Conservation (phyloP, 257 asterid species). For the Fraxinus pennsylvanica region DNA sequence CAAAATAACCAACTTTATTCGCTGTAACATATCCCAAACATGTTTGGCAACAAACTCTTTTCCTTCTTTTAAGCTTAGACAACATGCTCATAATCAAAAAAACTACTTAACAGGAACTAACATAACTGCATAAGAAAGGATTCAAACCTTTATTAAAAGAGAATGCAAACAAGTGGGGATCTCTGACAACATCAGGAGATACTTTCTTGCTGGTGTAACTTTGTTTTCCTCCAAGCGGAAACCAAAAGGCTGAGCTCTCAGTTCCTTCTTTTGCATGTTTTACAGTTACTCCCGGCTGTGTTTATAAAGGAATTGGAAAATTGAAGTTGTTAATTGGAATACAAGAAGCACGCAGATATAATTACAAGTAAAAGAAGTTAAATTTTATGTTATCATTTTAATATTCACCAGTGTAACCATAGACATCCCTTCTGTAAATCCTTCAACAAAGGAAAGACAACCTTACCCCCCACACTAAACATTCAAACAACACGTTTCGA, state of each 20-base stretch:
- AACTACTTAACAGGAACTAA: not conserved
- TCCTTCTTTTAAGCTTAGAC: not conserved
- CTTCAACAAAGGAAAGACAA: not conserved
- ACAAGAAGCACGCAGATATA: not conserved
- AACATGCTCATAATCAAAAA: not conserved
- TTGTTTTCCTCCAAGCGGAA: slow-evolving; percentile 95
- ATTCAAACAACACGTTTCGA: not conserved
- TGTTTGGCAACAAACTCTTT: not conserved
- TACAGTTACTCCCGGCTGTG: slow-evolving; percentile 73
- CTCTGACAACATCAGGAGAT: slow-evolving; percentile 67
- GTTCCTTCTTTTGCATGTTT: slow-evolving; percentile 97
- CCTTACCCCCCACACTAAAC: not conserved
- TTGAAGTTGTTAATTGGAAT: slow-evolving; percentile 13
- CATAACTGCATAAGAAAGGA: slow-evolving; percentile 2
- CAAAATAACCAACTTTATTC: not conserved
- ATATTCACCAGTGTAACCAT: not conserved
- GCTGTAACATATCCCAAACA: not conserved
- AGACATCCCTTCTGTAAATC: not conserved
- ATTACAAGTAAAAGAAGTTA: not conserved
- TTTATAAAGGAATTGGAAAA: slow-evolving; percentile 18
- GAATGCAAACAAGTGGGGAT: slow-evolving; percentile 79
- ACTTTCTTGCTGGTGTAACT: slow-evolving; percentile 81
- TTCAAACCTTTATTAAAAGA: slow-evolving; percentile 71
- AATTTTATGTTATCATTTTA: slow-evolving; percentile 11
- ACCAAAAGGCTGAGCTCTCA: slow-evolving; percentile 98